Percentiles rank a stretch among this genome's conserved stretches.
Evolutionary conservation across 257 asterid genomes (phyloP).

Genomic region (Ehretia macrophylla): DNA sequence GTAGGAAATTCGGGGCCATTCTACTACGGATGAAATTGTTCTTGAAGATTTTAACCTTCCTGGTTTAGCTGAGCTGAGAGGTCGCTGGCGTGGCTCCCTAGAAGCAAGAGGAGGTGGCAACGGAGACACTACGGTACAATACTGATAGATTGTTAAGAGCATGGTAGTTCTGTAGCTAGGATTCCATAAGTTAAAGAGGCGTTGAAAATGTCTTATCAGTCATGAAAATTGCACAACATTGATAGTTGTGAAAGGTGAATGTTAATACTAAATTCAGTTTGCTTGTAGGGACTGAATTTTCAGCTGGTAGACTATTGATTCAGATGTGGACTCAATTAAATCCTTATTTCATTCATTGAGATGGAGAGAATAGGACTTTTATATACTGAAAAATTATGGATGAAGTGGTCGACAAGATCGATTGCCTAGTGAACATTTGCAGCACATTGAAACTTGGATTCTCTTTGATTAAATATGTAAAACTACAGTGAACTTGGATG

Average conservation of each 20-base stretch:
- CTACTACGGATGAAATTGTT: slow-evolving; percentile 72
- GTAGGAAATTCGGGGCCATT: slow-evolving; percentile 86
- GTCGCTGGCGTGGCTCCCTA: slow-evolving; percentile 87
- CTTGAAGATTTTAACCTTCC: slow-evolving; percentile 88
- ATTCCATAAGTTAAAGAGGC: neutral
- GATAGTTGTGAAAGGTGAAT: neutral
- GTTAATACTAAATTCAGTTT: neutral
- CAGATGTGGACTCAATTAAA: too few relatives aligned
- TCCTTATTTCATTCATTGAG: too few relatives aligned
- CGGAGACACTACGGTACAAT: slow-evolving; percentile 87
- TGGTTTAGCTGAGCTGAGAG: slow-evolving; percentile 95
- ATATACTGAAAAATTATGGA: too few relatives aligned
- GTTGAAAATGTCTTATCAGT: too few relatives aligned
- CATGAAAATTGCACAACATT: too few relatives aligned
- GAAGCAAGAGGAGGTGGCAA: slow-evolving; percentile 99
- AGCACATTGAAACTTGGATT: too few relatives aligned
- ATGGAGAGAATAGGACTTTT: too few relatives aligned
- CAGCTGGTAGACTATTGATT: too few relatives aligned
- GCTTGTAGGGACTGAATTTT: neutral
- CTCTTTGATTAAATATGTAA: too few relatives aligned
- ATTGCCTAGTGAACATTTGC: too few relatives aligned
- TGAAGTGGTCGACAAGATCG: too few relatives aligned
- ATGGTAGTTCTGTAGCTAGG: slow-evolving; percentile 8
- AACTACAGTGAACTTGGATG: too few relatives aligned
- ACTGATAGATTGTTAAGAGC: slow-evolving; percentile 6